phyloP scores from a whole-genome alignment of 2,329 filamentous ascomycete species.

The Eutypa lata region DNA sequence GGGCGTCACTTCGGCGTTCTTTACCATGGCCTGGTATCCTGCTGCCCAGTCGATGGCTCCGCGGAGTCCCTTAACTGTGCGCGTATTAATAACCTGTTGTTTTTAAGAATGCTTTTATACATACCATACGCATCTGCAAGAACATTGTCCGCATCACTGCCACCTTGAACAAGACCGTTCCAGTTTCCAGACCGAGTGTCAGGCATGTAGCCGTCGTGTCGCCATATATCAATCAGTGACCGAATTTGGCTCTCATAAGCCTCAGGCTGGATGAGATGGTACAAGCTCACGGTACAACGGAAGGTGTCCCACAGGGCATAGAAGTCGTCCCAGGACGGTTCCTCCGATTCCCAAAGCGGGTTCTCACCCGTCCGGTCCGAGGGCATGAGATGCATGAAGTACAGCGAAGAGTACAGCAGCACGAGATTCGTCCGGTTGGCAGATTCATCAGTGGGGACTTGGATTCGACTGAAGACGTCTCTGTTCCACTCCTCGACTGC shows the following conservation, averaged over 20 bases:
- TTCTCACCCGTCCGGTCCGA: slow-evolving; percentile 60
- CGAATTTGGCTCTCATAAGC: slow-evolving; percentile 49
- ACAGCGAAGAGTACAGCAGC: slow-evolving; percentile 56
- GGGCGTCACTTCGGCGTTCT: slow-evolving; percentile 52
- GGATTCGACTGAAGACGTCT: slow-evolving; percentile 42
- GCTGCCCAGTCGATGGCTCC: slow-evolving; percentile 50
- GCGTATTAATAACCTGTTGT: no score
- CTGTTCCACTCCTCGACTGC: slow-evolving; percentile 44
- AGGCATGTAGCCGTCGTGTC: slow-evolving; percentile 50
- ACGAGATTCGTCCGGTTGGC: slow-evolving; percentile 45
- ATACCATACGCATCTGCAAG: slow-evolving; percentile 59
- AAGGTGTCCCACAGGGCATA: slow-evolving; percentile 58
- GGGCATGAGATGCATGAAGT: slow-evolving; percentile 60
- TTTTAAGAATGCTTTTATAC: no score
- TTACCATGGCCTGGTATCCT: slow-evolving; percentile 51
- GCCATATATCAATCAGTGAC: slow-evolving; percentile 56
- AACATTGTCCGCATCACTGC: slow-evolving; percentile 58
- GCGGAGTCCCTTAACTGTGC: slow-evolving; percentile 50
- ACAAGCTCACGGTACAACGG: slow-evolving; percentile 50
- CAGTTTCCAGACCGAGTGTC: slow-evolving; percentile 53
- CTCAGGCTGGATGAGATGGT: slow-evolving; percentile 50
- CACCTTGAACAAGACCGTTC: slow-evolving; percentile 57
- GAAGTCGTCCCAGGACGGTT: slow-evolving; percentile 59
- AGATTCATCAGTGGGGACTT: slow-evolving; percentile 29
- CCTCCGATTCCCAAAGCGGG: slow-evolving; percentile 48